Evolutionary conservation across 345 rosid genomes (phyloP), one percentile per base, ranked within the genome.

Genomic region (Lenwebbia sp.): DNA sequence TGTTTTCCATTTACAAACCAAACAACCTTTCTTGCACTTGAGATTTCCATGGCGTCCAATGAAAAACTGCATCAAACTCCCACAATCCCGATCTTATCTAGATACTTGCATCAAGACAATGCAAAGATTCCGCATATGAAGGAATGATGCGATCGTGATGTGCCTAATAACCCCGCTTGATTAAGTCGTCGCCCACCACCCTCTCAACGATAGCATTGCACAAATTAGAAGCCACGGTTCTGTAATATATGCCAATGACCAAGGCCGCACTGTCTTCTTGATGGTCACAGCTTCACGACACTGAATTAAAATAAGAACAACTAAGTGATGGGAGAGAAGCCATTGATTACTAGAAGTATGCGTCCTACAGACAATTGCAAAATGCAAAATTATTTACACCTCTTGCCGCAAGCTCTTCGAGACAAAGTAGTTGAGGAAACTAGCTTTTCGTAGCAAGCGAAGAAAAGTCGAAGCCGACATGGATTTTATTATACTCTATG

Each of bases 201-300:
- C 40, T 62, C 1, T 28, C 75, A 13, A 62, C 1, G 30, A 62
- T 7, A 10, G 9, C 40, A 0, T 62, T 62, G 75, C 75, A 62
- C 10, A 3, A 0, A 6, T 7, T 60, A 1, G 7, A 60, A 28
- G 10, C 5, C 2, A 0, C 21, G 14, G 11, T 4, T 21, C 3
- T 7, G 22, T 4, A 0, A 62, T 28, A 62, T 17, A 62, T 62
- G 75, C 40, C 75, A 7, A 62, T 30, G 40, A 62, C 75, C 75
- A 62, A 62, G 75, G 75, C 75, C 40, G 40, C 75, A 14, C 40
- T 62, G 75, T 62, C 75, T 28, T 62, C 75, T 62, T 62, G 75
- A 62, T 62, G 75, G 75, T 30, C 40, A 28, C 40, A 14, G 1
- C 0, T 0, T 62, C 1, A 62, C 9, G 10, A 5, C 5, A 0